These are phyloP conservation scores for Sutorius australiensis DNA, from an alignment of 768 basidiomycete species.

Conservation along the genomic window DNA sequence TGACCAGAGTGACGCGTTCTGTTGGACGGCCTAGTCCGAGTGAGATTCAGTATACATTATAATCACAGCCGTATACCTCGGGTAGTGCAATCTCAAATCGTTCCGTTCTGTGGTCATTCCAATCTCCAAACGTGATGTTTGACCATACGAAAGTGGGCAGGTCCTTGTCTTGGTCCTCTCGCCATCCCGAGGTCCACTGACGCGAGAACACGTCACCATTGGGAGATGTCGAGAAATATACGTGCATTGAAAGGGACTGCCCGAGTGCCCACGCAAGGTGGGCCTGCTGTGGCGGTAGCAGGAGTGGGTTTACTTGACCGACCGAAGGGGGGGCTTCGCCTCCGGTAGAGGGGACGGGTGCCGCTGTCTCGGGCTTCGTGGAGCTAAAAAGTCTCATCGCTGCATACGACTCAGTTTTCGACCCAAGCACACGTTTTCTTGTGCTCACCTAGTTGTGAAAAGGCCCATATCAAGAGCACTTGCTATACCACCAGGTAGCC, in stretches of 20 bases:
- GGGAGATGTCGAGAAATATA: conserved; percentile 68
- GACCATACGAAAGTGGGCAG: conserved; percentile 74
- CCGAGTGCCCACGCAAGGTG: conserved; percentile 59
- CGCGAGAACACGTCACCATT: conserved; percentile 55
- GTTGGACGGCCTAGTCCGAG: conserved; percentile 57
- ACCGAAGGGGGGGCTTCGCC: conserved; percentile 10
- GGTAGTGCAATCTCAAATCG: conserved; percentile 65
- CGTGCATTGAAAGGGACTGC: conserved; percentile 62
- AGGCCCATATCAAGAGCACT: conserved; percentile 61
- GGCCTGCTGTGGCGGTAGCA: conserved; percentile 53
- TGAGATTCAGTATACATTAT: conserved; percentile 6
- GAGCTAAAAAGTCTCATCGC: conserved; percentile 44
- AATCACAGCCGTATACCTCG: conserved; percentile 40
- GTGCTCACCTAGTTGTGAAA: conserved; percentile 60
- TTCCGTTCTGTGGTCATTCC: conserved; percentile 54
- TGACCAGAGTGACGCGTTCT: conserved; percentile 80
- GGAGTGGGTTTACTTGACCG: conserved; percentile 41
- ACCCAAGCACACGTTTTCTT: background rate
- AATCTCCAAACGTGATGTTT: conserved; percentile 76
- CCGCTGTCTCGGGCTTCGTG: conserved; percentile 32
- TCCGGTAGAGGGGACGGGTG: conserved; percentile 27
- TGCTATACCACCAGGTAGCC: conserved; percentile 42
- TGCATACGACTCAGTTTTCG: conserved; percentile 18
- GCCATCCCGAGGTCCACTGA: conserved; percentile 48
- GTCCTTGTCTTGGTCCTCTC: conserved; percentile 43